Conservation (phyloP, 2,329 filamentous ascomycete genomes). For the Corynespora cassiicola region DNA sequence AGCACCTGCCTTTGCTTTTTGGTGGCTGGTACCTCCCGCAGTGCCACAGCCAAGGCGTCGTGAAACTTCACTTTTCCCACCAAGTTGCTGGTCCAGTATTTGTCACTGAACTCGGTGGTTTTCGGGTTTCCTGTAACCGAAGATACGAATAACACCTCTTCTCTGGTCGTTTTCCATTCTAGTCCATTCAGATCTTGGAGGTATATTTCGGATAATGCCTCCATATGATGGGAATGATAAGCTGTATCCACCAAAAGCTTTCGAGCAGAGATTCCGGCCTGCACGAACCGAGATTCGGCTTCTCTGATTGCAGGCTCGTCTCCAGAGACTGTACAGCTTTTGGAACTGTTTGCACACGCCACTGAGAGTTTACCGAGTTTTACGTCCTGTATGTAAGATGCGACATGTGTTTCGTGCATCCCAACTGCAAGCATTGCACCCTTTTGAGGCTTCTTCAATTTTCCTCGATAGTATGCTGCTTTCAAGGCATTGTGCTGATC, state of each 20-base stretch:
- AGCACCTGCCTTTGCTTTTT: conserved; percentile 5
- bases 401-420: no score
- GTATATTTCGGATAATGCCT: conserved; percentile 38
- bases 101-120: neutral
- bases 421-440: no score
- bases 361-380: no score
- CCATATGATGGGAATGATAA: conserved; percentile 54
- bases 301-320: conserved; percentile 44
- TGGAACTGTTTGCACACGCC: conserved; percentile 49
- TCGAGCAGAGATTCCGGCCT: conserved; percentile 46
- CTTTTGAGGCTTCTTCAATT: no score
- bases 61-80: no score
- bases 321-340: conserved; percentile 51
- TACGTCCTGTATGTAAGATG: no score
- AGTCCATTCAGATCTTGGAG: no score
- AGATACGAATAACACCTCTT: conserved; percentile 2
- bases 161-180: no score
- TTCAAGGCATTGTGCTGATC: conserved; percentile 10
- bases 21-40: no score
- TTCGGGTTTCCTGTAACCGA: neutral
- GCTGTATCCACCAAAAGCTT: conserved; percentile 48
- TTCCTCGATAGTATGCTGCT: conserved; percentile 20
- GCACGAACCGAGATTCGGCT: conserved; percentile 17
- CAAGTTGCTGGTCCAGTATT: conserved; percentile 14
- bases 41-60: no score